These are phyloP conservation scores for Geotrichum phurueaensis DNA, from an alignment of 1,139 yeast species.

Conservation along the genomic window DNA sequence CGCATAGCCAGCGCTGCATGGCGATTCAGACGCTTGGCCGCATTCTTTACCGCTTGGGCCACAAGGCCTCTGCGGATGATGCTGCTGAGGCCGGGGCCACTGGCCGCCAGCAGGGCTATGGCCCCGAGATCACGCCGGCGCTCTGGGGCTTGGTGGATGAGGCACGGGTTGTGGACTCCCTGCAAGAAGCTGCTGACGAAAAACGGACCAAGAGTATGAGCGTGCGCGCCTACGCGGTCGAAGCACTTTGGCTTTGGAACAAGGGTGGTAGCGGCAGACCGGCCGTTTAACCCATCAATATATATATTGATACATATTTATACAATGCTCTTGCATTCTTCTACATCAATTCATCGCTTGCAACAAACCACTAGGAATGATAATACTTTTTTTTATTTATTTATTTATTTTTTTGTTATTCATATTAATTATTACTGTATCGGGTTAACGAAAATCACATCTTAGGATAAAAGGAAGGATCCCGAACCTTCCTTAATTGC, in stretches of 20 bases:
- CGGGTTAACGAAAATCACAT: neutral
- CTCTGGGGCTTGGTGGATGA: slow-evolving; percentile 71
- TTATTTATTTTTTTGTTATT: neutral
- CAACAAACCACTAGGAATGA: too few relatives aligned
- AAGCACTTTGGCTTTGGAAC: slow-evolving; percentile 91
- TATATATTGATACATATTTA: neutral
- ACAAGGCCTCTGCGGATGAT: slow-evolving; percentile 39
- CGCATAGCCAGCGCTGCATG: slow-evolving; percentile 79
- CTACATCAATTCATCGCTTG: too few relatives aligned
- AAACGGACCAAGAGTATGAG: slow-evolving; percentile 58
- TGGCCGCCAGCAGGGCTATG: slow-evolving; percentile 35
- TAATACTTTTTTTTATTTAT: too few relatives aligned
- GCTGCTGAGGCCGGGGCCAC: slow-evolving; percentile 34
- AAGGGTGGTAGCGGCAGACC: slow-evolving; percentile 43
- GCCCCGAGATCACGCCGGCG: slow-evolving; percentile 51
- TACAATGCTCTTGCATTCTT: neutral
- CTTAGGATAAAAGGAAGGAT: slow-evolving; percentile 69
- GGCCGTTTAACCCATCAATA: slow-evolving; percentile 16
- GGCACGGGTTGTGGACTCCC: slow-evolving; percentile 60
- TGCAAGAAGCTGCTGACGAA: slow-evolving; percentile 73
- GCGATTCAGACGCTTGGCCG: slow-evolving; percentile 87
- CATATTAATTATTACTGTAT: neutral
- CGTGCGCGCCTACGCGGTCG: slow-evolving; percentile 79
- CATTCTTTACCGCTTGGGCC: slow-evolving; percentile 72
- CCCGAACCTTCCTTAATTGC: slow-evolving; percentile 89